Base-by-base conservation (phyloP, 768 basidiomycete genomes). In the Termitomyces sp. region DNA sequence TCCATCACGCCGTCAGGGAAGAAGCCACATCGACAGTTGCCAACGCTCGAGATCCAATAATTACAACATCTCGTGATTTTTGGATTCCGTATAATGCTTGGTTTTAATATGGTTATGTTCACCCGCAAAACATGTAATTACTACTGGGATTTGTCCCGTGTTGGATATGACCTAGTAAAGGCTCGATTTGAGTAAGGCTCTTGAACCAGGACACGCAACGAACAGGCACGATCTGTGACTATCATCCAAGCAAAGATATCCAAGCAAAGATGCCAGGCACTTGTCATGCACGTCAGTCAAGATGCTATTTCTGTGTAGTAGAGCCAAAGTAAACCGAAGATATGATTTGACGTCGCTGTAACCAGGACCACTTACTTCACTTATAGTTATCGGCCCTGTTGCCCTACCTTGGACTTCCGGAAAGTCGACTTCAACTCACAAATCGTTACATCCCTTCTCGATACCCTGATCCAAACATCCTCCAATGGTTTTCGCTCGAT, bases 351-450 rank as follows among this genome's bases (percentile, higher is more conserved):
- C 48, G 24, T 12, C 27, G 24, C 24, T n/a, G 37, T 41, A 12
- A 30, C 18, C 3, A 30, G 24, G 37, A 39, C 24, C 18, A 8
- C 18, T 12, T 36, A 51, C 33, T 41, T 9, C 36, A 7, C 15
- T 39, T 24, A 30, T 24, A n/a, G 34, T 16, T 48, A n/a, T 46
- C 53, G 41, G 34, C 6, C 56, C 31, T 53, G 7, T 42, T 42
- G 44, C 22, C 20, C 51, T 20, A 11, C 48, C 31, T 49, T 41
- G 58, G 20, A 58, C 61, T 58, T 62, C 24, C 24, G 22, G 54
- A 60, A 58, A 58, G 56, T 62, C 49, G 36, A 51, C 39, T 30
- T 2, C 13, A 41, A 44, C 41, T 37, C 50, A 42, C 39, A 16
- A 57, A 55, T 59, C 45, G 55, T 37, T 39, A 51, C 46, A 48